These are phyloP conservation scores for Solanum etuberosum DNA, from an alignment of 257 asterid genomes.

Conservation along the genomic window DNA sequence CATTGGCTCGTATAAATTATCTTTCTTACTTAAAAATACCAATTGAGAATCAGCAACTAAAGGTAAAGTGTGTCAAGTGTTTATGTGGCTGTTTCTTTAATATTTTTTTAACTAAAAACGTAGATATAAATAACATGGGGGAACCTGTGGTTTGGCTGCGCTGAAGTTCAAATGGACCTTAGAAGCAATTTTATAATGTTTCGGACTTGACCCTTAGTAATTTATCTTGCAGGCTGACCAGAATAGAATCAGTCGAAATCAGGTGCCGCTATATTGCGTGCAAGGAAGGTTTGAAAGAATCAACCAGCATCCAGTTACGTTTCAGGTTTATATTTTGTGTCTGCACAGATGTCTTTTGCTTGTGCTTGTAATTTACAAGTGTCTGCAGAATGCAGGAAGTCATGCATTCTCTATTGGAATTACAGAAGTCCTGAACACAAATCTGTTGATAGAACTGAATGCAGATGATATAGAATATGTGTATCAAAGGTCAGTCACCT, in stretches of 20 bases:
- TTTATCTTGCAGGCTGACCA: constrained; percentile 67
- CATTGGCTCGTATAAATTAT: background rate
- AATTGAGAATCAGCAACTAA: background rate
- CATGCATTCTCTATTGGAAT: constrained; percentile 88
- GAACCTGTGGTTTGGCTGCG: background rate
- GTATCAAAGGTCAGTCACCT: constrained; percentile 54
- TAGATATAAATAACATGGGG: background rate
- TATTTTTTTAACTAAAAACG: background rate
- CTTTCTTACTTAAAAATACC: background rate
- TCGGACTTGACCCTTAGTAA: background rate
- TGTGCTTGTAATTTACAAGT: constrained; percentile 7
- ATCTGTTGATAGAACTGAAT: constrained; percentile 78
- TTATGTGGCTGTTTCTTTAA: background rate
- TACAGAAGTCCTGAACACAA: constrained; percentile 80
- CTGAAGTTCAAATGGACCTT: background rate
- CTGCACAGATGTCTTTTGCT: background rate
- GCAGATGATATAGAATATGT: constrained; percentile 95
- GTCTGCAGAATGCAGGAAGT: constrained; percentile 71
- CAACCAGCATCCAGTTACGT: constrained; percentile 95
- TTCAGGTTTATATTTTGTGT: constrained; percentile 11
- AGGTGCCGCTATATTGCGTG: constrained; percentile 80
- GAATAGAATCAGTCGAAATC: constrained; percentile 74
- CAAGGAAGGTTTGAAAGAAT: constrained; percentile 96
- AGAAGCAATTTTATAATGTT: background rate
- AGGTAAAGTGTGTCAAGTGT: background rate